A percentile compares a stretch with the other conserved stretches of the same genome.
Evolutionary conservation across 805 yeast genomes (phyloP).

Genomic region (Wickerhamiella australiensis): DNA sequence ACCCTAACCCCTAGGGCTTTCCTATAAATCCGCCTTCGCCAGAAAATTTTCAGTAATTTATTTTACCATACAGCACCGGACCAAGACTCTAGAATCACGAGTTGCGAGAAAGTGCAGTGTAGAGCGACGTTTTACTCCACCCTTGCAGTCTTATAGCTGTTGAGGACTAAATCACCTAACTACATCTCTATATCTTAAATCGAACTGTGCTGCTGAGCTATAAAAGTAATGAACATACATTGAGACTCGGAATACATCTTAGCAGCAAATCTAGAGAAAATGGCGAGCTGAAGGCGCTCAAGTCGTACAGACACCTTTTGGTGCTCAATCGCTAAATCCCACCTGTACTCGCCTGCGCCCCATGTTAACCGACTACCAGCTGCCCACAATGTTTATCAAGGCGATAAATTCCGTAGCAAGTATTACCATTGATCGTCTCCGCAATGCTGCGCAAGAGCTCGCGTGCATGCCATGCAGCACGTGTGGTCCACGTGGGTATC

Average conservation of each 20-base stretch:
- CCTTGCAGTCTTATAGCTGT: constrained; percentile 13
- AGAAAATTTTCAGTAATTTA: background rate
- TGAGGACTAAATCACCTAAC: constrained; percentile 18
- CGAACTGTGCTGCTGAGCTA: too few species aligned
- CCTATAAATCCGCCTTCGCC: background rate
- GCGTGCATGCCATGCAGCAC: constrained; percentile 7
- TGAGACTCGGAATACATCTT: too few species aligned
- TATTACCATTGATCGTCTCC: background rate
- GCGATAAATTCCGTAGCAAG: background rate
- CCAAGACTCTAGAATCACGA: background rate
- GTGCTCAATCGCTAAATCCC: too few species aligned
- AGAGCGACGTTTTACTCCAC: constrained; percentile 17
- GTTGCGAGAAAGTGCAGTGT: constrained; percentile 8
- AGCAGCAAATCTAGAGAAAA: background rate
- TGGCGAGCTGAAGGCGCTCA: too few species aligned
- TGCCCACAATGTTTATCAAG: too few species aligned
- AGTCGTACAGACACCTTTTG: too few species aligned
- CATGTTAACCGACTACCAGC: too few species aligned
- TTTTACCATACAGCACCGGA: constrained; percentile 10
- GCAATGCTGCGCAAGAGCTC: background rate
- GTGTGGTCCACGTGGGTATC: constrained; percentile 8
- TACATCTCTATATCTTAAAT: constrained; percentile 4
- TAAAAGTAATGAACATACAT: background rate
- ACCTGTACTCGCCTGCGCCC: too few species aligned
- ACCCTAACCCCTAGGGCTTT: background rate